Evolutionary conservation across 2,329 filamentous ascomycete genomes (phyloP), one percentile per base, ranked within the genome.

Genomic region (Chrysosporium queenslandicum): DNA sequence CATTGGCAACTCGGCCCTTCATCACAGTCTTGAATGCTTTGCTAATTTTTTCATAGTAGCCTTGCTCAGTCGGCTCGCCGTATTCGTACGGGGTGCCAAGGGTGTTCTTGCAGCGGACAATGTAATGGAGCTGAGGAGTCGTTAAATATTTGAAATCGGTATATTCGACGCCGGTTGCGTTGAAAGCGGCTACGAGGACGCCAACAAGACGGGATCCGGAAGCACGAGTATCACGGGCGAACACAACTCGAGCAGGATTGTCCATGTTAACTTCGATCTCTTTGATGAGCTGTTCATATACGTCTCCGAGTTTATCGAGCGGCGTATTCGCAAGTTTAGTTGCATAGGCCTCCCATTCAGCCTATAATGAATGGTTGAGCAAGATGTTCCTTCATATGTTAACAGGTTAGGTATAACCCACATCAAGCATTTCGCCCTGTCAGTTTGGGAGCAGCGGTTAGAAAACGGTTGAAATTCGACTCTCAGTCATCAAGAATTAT

Each of bases 81-180:
- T 97, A 98, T 16, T 88, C 80, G 60, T 89, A 83, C 52, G 86
- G 83, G 1, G 87, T 94, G 56, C 86, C 87, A 62, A 92, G 80
- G 0, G 91, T 97, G 73, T 98, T 98, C 71, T 89, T 80, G 69
- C 90, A 94, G 58, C 92, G 87, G 29, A 91, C 91, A 58, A 97
- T 77, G 71, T 98, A 98, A 74, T 98, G 92, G 54, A 98, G 79
- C 73, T 97, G 92, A n/a, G 92, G 92, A 2, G 92, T 98, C 11
- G 92, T 97, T 63, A 96, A 77, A 66, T 90, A 83, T 71, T 91
- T 92, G 74, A 83, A 91, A 74, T 97, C 91, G 64, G 81, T 81
- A 65, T 81, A 84, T 55, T 87, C 81, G 51, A 85, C 81, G 52
- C 80, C 79, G 43, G 85, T 84, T 48, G 87, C 87, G 55, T 84